Conservation (phyloP, 805 yeast genomes). For the Hemisphaericaspora nanyangensis region DNA sequence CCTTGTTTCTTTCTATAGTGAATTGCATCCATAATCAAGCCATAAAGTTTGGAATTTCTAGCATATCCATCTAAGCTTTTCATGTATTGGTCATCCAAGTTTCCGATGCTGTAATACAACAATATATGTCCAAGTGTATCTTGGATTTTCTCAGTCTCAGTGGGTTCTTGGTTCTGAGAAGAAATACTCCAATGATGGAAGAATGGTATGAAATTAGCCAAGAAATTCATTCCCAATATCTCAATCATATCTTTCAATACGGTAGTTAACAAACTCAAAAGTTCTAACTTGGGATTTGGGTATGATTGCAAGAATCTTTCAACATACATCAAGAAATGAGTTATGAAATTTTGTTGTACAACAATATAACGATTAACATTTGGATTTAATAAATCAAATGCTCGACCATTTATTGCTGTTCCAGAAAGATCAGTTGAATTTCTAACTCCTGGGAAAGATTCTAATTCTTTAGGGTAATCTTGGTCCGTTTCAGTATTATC, state of each 20-base stretch:
- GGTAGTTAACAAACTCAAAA: constrained; percentile 10
- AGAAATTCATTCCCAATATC: constrained; percentile 45
- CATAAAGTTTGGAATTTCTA: constrained; percentile 15
- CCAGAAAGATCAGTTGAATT: not conserved
- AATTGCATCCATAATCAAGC: constrained; percentile 20
- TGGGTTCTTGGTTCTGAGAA: constrained; percentile 5
- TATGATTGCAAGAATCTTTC: constrained; percentile 28
- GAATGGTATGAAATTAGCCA: constrained; percentile 43
- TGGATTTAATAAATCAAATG: constrained; percentile 25
- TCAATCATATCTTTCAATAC: constrained; percentile 21
- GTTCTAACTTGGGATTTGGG: constrained; percentile 19
- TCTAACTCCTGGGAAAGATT: not conserved
- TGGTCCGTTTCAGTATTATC: too few relatives aligned
- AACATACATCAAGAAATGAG: constrained; percentile 34
- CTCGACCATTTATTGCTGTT: constrained; percentile 3
- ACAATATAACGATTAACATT: constrained; percentile 41
- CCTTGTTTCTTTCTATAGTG: constrained; percentile 19
- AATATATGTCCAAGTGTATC: constrained; percentile 33
- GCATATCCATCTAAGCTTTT: constrained; percentile 19
- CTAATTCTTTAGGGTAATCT: too few relatives aligned
- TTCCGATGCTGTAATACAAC: constrained; percentile 20
- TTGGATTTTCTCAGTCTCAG: constrained; percentile 13
- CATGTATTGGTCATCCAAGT: constrained; percentile 27
- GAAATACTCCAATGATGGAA: constrained; percentile 42
- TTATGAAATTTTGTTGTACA: constrained; percentile 37